phyloP scores from a whole-genome alignment of 768 basidiomycete species.

The Lactarius indigo region DNA sequence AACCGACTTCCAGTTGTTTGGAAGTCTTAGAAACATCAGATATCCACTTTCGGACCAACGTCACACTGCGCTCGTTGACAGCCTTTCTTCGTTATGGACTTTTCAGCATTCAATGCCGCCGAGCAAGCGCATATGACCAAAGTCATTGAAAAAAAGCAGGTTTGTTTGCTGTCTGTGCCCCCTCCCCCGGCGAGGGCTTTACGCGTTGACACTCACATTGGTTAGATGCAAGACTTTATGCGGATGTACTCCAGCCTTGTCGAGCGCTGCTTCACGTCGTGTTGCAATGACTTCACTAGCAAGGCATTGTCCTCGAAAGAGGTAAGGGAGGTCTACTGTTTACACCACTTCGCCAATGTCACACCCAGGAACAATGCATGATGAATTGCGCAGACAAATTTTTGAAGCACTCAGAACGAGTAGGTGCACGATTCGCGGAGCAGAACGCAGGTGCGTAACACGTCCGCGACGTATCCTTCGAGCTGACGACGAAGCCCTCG shows the following conservation, averaged over 20 bases:
- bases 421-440: slow-evolving; percentile 90
- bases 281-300: slow-evolving; percentile 95
- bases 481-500: slow-evolving; percentile 2
- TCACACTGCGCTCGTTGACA: slow-evolving; percentile 12
- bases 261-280: slow-evolving; percentile 93
- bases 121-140: slow-evolving; percentile 97
- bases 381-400: slow-evolving; percentile 97
- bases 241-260: slow-evolving; percentile 91
- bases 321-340: slow-evolving; percentile 39
- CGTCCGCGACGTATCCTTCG: neutral
- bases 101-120: slow-evolving; percentile 81
- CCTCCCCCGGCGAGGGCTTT: neutral
- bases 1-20: neutral
- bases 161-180: slow-evolving; percentile 32
- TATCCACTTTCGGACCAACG: neutral
- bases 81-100: slow-evolving; percentile 62
- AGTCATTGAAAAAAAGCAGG: slow-evolving; percentile 97
- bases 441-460: slow-evolving; percentile 75
- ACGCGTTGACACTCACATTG: slow-evolving; percentile 7
- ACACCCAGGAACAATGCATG: slow-evolving; percentile 75
- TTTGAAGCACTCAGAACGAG: slow-evolving; percentile 91
- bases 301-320: slow-evolving; percentile 92
- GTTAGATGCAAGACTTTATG: slow-evolving; percentile 98
- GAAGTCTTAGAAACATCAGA: neutral
- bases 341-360: slow-evolving; percentile 10